Percentiles rank a stretch among this genome's conserved stretches.
phyloP scores from a whole-genome alignment of 2,329 filamentous ascomycete genomes.

The Aureobasidium vineae region DNA sequence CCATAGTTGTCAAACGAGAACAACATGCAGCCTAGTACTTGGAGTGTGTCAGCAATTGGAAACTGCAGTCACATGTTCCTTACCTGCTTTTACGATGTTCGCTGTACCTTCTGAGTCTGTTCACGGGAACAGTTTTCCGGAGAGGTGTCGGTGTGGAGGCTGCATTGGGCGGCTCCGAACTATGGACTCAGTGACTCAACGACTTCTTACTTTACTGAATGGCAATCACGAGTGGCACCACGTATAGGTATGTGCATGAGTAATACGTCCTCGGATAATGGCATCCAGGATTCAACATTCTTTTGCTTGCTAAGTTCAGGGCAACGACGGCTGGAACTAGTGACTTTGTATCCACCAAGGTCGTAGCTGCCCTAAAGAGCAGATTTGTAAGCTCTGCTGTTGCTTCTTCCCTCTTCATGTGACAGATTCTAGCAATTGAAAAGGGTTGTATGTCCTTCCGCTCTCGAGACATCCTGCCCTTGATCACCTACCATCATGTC shows the following conservation, averaged over 20 bases:
- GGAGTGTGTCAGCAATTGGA: background rate
- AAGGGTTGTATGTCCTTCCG: background rate
- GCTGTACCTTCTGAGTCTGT: background rate
- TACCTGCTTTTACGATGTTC: background rate
- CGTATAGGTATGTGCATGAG: background rate
- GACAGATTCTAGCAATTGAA: background rate
- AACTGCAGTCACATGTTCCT: background rate
- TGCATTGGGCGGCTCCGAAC: background rate
- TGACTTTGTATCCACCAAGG: background rate
- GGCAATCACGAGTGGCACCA: no score
- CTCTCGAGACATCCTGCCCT: background rate
- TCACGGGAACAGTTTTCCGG: background rate
- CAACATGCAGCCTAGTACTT: background rate
- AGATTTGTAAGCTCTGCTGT: constrained; percentile 3
- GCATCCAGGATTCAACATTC: background rate
- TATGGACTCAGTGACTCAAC: background rate
- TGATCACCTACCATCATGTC: background rate
- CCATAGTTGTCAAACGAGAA: background rate
- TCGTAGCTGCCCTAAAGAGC: background rate
- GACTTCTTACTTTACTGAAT: background rate
- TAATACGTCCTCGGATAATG: background rate
- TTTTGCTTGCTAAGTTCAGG: no score
- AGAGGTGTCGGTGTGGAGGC: background rate
- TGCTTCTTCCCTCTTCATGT: background rate
- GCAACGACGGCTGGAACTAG: background rate